These are phyloP conservation scores for Sporothrix pseudoabietina DNA, from an alignment of 2,329 filamentous ascomycete genomes.

Conservation along the genomic window DNA sequence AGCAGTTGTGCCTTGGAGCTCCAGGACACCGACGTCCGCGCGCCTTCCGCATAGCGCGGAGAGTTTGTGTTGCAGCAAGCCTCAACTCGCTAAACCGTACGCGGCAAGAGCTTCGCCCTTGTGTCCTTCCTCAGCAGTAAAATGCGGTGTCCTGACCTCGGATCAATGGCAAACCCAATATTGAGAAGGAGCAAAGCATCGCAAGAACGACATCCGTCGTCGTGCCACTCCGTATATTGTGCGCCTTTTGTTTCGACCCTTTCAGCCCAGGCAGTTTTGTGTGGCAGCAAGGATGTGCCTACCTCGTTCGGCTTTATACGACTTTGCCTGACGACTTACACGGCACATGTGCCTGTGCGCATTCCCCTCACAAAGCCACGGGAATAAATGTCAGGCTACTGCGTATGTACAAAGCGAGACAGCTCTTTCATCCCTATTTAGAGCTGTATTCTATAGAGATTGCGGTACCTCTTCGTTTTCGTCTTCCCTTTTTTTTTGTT, in stretches of 20 bases:
- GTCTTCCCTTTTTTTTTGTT: neutral
- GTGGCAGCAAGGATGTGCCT: neutral
- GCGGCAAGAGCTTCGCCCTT: slow-evolving; percentile 7
- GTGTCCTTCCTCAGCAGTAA: neutral
- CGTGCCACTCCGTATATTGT: neutral
- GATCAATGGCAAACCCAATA: neutral
- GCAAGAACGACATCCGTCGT: neutral
- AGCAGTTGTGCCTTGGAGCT: neutral
- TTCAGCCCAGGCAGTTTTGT: neutral
- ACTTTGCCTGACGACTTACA: neutral
- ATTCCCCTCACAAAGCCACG: neutral
- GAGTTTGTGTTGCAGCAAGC: neutral
- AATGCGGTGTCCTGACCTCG: neutral
- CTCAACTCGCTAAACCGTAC: neutral
- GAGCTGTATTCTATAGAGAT: neutral
- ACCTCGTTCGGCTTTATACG: neutral
- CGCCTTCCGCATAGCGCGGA: neutral
- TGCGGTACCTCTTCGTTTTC: neutral
- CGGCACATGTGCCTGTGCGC: neutral
- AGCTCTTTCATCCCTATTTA: neutral
- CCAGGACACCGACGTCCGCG: neutral
- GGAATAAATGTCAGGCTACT: neutral
- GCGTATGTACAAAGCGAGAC: neutral
- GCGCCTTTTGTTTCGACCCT: neutral
- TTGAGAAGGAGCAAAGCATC: neutral